A percentile compares a stretch with the other conserved stretches of the same genome.
Evolutionary conservation across 1,284 basidiomycete species (phyloP).

Genomic region (Entoloma clypeatum): DNA sequence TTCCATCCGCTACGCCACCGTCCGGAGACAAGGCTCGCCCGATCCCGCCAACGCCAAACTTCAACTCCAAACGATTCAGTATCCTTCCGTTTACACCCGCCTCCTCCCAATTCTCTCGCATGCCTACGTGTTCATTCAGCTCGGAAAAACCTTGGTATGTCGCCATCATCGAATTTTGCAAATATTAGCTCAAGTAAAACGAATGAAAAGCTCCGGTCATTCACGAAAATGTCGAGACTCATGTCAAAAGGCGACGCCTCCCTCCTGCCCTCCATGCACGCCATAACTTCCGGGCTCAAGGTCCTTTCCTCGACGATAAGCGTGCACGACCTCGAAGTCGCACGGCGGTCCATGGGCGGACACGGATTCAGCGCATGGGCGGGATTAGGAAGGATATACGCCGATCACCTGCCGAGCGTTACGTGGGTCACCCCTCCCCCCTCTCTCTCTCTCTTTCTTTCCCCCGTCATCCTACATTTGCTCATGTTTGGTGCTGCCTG

Average conservation of each 20-base stretch:
- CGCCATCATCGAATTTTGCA: background rate
- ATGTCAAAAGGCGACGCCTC: conserved; percentile 57
- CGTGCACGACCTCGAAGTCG: conserved; percentile 62
- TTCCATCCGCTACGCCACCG: conserved; percentile 69
- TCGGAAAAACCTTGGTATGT: conserved; percentile 61
- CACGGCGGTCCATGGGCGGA: conserved; percentile 71
- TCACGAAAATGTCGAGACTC: conserved; percentile 44
- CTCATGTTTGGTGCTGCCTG: background rate
- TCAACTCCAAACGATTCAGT: conserved; percentile 64
- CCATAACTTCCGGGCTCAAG: conserved; percentile 69
- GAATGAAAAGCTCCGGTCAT: no score
- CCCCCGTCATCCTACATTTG: no score
- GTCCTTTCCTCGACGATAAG: conserved; percentile 51
- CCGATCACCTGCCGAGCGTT: conserved; percentile 59
- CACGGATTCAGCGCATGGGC: conserved; percentile 74
- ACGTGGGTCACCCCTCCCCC: conserved; percentile 42
- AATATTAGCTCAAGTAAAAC: no score
- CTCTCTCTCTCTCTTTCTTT: background rate
- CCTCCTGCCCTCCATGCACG: conserved; percentile 68
- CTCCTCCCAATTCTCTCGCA: conserved; percentile 67
- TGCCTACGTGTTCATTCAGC: conserved; percentile 67
- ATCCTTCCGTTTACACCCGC: conserved; percentile 68
- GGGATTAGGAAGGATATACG: conserved; percentile 63
- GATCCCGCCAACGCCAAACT: conserved; percentile 50
- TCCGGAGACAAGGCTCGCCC: conserved; percentile 64